Percentiles rank a stretch among this genome's conserved stretches.
Conservation (phyloP, 129 eudicot species). For the Escallonia herrerae region DNA sequence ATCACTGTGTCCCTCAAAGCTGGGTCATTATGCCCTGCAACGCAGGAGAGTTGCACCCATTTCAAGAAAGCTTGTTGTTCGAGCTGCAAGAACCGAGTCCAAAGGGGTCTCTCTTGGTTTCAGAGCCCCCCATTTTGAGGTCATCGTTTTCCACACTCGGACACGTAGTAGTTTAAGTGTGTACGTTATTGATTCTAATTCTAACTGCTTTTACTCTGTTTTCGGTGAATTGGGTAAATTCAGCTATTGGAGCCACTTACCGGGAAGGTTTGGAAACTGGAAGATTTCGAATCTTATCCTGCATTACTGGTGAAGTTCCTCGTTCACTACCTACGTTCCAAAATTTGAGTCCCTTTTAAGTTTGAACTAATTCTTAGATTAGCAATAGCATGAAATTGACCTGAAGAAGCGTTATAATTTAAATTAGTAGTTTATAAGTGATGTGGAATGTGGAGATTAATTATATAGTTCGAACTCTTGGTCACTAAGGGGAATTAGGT, state of each 20-base stretch:
- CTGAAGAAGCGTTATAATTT: too few species aligned
- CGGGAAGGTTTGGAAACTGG: conserved; percentile 66
- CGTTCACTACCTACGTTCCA: too few species aligned
- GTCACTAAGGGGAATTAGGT: too few species aligned
- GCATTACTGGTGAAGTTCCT: conserved; percentile 64
- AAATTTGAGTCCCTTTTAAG: too few species aligned
- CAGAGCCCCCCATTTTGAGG: conserved; percentile 85
- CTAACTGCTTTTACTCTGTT: neutral
- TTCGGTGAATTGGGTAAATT: conserved; percentile 3
- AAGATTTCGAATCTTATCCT: conserved; percentile 76
- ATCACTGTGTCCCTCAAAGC: conserved; percentile 15
- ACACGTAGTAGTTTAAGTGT: too few species aligned
- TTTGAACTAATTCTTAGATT: too few species aligned
- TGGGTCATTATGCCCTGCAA: conserved; percentile 22
- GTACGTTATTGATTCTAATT: too few species aligned
- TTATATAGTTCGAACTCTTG: too few species aligned
- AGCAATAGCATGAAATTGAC: too few species aligned
- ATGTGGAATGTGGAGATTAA: too few species aligned
- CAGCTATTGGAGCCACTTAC: conserved; percentile 91
- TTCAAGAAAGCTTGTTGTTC: conserved; percentile 39
- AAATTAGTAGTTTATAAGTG: too few species aligned
- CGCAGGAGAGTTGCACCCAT: conserved; percentile 16
- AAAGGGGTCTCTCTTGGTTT: conserved; percentile 63
- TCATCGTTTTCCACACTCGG: neutral
- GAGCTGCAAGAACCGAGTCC: conserved; percentile 82